Conservation (phyloP, 2,329 filamentous ascomycete species). For the Paracoccidioides lutzii region DNA sequence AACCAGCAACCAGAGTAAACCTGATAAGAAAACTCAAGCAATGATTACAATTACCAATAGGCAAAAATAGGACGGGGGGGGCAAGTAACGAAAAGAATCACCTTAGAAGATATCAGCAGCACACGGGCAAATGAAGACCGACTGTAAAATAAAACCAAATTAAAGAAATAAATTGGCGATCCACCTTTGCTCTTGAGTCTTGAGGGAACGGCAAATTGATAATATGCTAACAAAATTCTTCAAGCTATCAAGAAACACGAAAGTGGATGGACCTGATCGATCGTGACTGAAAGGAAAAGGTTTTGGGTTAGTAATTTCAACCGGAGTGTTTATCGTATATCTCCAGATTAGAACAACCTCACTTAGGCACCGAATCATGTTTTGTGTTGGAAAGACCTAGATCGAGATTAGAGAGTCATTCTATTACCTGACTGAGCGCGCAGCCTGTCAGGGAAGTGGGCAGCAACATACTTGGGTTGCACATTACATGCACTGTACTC, state of each 20-base stretch:
- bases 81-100: no score
- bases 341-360: neutral
- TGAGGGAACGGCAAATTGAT: no score
- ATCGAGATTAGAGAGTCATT: neutral
- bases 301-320: neutral
- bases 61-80: no score
- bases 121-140: neutral
- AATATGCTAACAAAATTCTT: no score
- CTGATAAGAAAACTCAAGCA: no score
- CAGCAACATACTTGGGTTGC: neutral
- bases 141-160: no score
- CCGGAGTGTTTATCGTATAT: neutral
- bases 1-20: no score
- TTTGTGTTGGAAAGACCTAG: neutral
- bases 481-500: neutral
- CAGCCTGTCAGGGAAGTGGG: neutral
- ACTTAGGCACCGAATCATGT: neutral
- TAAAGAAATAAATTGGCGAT: no score
- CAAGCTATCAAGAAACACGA: no score
- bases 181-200: no score
- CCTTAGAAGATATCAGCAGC: no score
- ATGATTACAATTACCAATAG: no score
- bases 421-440: neutral
- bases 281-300: neutral
- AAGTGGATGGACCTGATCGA: neutral